Evolutionary conservation across 208 protist genomes (phyloP).

Genomic region (Leishmania aethiopica): DNA sequence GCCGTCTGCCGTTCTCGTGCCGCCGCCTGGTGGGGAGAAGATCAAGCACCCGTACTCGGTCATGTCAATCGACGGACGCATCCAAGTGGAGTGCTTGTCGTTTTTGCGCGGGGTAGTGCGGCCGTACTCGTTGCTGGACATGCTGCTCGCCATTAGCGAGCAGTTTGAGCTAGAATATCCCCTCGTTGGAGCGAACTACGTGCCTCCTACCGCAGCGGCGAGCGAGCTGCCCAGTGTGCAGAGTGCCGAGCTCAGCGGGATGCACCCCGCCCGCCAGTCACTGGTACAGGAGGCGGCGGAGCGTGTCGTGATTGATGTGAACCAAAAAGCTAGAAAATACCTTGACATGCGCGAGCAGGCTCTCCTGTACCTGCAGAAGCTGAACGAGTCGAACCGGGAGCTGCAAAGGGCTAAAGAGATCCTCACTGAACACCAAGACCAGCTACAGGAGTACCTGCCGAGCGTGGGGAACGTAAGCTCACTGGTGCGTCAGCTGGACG

Average conservation of each 20-base stretch:
- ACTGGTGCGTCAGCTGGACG: slow-evolving; percentile 42
- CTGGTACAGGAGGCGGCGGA: slow-evolving; percentile 67
- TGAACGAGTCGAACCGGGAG: slow-evolving; percentile 54
- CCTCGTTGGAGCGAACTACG: slow-evolving; percentile 30
- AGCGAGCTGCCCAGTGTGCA: background rate
- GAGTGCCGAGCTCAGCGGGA: background rate
- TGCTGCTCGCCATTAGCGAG: slow-evolving; percentile 69
- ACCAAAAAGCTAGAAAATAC: slow-evolving; percentile 69
- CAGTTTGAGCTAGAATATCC: slow-evolving; percentile 80
- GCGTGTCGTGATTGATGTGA: slow-evolving; percentile 69
- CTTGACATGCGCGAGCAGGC: slow-evolving; percentile 60
- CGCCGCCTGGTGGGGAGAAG: slow-evolving; percentile 24
- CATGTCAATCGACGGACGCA: slow-evolving; percentile 47
- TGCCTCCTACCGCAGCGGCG: slow-evolving; percentile 3
- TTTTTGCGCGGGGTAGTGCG: slow-evolving; percentile 53
- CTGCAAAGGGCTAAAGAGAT: slow-evolving; percentile 54
- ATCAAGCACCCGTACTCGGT: slow-evolving; percentile 56
- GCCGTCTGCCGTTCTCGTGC: slow-evolving; percentile 33
- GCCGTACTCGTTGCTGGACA: slow-evolving; percentile 64
- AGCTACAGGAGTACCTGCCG: slow-evolving; percentile 63
- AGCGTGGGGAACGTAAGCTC: slow-evolving; percentile 46
- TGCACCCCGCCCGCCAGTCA: slow-evolving; percentile 23
- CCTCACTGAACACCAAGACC: slow-evolving; percentile 43
- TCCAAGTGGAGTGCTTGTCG: slow-evolving; percentile 54
- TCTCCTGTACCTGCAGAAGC: slow-evolving; percentile 40